Base-by-base conservation (phyloP, 257 asterid species). In the Jacaranda mimosifolia region DNA sequence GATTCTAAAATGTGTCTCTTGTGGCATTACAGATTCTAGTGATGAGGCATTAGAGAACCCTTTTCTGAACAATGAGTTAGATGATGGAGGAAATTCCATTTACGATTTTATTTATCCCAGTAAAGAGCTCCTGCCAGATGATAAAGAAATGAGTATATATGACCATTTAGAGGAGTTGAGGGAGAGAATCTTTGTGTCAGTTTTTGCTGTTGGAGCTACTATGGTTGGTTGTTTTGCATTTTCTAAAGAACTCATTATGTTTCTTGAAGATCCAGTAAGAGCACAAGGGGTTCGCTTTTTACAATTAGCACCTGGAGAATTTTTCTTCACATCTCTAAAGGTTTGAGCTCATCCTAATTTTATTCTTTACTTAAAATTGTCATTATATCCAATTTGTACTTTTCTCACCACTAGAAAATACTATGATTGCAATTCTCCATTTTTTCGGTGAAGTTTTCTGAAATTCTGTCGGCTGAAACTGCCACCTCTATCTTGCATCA, bases 121-220 rank as follows among this genome's bases (percentile, higher is more conserved):
- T 78, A 96, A 94, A 87, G 98, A 96, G 83, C 96, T 92, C 53
- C 98, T 96, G 79, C 97, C 99, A 3, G 99, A 96, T 85, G 99
- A 96, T 79, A 88, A 89, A 83, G 99, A 96, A 81, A 96, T 96
- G 99, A 94, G 93, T 70, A 84, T 96, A 78, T 96, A 87, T 68
- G 99, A 96, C 84, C 99, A 96, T 88, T 81, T 96, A 75, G 99
- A 96, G 81, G 99, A 96, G 82, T 81, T 96, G 81, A 90, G 99
- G 19, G 81, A 87, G 77, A 87, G 99, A 79, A 76, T 96, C 57
- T 90, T 96, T 81, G 80, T 87, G 17, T 94, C 98, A 6, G 97
- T 94, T 78, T 80, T 92, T 91, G 98, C 97, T 3, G 90, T 96
- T 46, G 99, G 99, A 83, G 98, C 85, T 73, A 89, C 98, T 73